These are phyloP conservation scores for Claviceps pazoutovae DNA, from an alignment of 2,329 filamentous ascomycete species.

Conservation along the genomic window DNA sequence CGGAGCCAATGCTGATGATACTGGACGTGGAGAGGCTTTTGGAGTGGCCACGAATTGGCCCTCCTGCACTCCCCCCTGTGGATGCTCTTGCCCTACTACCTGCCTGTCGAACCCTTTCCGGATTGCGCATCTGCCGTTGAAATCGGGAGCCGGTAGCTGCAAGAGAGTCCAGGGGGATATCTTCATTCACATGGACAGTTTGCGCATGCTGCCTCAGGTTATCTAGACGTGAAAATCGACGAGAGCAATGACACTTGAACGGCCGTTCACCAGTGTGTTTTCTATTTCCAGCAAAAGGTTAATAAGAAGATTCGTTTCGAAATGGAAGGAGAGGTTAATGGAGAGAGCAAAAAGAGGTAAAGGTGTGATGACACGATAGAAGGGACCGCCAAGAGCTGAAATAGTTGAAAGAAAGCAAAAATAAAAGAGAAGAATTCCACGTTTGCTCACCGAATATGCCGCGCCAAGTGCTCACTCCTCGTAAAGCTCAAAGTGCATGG, in stretches of 20 bases:
- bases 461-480: slow-evolving; percentile 82
- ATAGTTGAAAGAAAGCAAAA: not conserved
- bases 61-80: slow-evolving; percentile 59
- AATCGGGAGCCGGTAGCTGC: slow-evolving; percentile 87
- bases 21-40: slow-evolving; percentile 80
- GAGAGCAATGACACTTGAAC: slow-evolving; percentile 89
- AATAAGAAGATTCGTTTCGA: not conserved
- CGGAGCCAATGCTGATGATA: slow-evolving; percentile 59
- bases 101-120: slow-evolving; percentile 65
- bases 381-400: not conserved
- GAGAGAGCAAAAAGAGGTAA: not conserved
- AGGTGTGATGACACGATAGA: not conserved
- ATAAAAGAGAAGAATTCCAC: not conserved
- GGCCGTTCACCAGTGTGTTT: slow-evolving; percentile 97
- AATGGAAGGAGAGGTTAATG: not conserved
- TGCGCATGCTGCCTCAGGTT: slow-evolving; percentile 94
- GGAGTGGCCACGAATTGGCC: slow-evolving; percentile 64
- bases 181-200: slow-evolving; percentile 94
- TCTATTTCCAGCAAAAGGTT: slow-evolving; percentile 26
- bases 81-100: slow-evolving; percentile 61
- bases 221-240: slow-evolving; percentile 84
- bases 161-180: slow-evolving; percentile 85
- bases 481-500: slow-evolving; percentile 93
- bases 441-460: slow-evolving; percentile 65
- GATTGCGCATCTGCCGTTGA: slow-evolving; percentile 71